Conservation (phyloP, 768 basidiomycete species). For the Kondoa subrosea region DNA sequence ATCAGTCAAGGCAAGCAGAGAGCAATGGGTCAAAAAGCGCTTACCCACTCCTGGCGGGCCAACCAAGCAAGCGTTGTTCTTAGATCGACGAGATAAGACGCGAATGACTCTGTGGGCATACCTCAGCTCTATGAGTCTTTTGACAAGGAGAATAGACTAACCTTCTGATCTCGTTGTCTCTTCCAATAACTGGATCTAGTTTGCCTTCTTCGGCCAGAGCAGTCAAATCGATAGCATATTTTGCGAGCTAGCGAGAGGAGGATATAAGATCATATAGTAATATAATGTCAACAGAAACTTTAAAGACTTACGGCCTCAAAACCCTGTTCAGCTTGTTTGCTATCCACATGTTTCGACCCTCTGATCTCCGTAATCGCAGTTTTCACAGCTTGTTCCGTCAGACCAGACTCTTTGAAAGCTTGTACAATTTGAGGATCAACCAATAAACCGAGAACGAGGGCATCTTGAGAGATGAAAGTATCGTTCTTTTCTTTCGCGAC, state of each 20-base stretch:
- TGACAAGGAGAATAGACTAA: too few relatives aligned
- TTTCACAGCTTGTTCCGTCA: conserved; percentile 51
- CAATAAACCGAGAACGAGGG: conserved; percentile 67
- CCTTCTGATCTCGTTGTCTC: too few relatives aligned
- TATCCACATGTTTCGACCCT: conserved; percentile 71
- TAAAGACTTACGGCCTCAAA: conserved; percentile 87
- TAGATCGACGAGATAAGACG: conserved; percentile 43
- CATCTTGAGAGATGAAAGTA: conserved; percentile 82
- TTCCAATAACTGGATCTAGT: conserved; percentile 34
- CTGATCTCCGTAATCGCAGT: conserved; percentile 62
- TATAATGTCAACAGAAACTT: too few relatives aligned
- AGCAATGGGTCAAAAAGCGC: too few relatives aligned
- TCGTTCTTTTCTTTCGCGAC: conserved; percentile 62
- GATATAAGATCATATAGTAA: too few relatives aligned
- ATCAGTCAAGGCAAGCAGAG: too few relatives aligned
- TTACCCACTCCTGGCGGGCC: conserved; percentile 58
- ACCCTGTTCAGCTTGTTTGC: conserved; percentile 69
- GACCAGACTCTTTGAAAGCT: conserved; percentile 55
- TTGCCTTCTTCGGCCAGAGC: conserved; percentile 34
- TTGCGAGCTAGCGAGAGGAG: too few relatives aligned
- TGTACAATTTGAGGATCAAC: conserved; percentile 52
- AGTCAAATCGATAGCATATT: conserved; percentile 38
- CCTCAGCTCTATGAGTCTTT: too few relatives aligned
- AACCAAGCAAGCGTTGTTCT: conserved; percentile 93
- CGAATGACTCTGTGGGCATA: conserved; percentile 26